These are phyloP conservation scores for Penicillium cataractarum DNA, from an alignment of 495 filamentous ascomycete species.

Conservation along the genomic window DNA sequence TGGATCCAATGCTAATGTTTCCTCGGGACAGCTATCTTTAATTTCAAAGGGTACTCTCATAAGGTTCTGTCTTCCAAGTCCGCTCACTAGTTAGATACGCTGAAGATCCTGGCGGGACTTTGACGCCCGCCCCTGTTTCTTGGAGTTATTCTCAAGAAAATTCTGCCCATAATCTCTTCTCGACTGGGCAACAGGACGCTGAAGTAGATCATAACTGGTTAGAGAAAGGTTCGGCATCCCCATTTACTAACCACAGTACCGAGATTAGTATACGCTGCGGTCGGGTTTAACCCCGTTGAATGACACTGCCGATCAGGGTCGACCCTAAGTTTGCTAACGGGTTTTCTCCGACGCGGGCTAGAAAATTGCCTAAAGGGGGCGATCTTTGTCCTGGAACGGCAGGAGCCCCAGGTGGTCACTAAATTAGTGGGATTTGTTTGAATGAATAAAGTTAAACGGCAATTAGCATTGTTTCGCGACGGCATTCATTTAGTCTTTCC, in stretches of 20 bases:
- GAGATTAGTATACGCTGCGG: background rate
- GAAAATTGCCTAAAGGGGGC: background rate
- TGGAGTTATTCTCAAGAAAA: background rate
- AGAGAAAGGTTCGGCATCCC: conserved; percentile 2
- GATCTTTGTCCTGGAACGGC: conserved; percentile 12
- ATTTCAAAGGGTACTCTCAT: too few relatives aligned
- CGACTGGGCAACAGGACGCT: background rate
- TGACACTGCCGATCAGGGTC: conserved; percentile 20
- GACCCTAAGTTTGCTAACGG: background rate
- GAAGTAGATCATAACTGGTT: conserved; percentile 6
- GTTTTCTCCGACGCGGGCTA: background rate
- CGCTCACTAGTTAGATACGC: too few relatives aligned
- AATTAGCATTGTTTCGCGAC: background rate
- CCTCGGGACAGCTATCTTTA: background rate
- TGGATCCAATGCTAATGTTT: background rate
- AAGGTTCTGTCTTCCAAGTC: too few relatives aligned
- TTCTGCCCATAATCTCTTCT: too few relatives aligned
- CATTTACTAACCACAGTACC: background rate
- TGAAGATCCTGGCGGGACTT: background rate
- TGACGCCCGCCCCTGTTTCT: too few relatives aligned
- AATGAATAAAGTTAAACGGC: background rate
- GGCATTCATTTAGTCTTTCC: background rate
- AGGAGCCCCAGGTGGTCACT: background rate
- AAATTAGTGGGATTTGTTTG: background rate
- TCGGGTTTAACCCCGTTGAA: background rate